phyloP scores from a whole-genome alignment of 257 asterid genomes.

The Penstemon newberryi region DNA sequence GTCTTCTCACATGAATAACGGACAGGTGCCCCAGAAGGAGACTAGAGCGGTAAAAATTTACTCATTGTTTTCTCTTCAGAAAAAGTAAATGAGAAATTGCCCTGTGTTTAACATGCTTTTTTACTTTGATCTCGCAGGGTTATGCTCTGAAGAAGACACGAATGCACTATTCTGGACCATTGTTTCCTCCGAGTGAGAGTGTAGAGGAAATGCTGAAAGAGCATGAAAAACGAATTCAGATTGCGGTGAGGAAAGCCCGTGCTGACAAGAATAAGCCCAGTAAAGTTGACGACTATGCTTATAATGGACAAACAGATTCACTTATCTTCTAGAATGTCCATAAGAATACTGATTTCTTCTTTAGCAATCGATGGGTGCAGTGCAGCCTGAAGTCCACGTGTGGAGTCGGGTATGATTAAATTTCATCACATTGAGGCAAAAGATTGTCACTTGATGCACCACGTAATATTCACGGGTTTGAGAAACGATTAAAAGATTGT shows the following conservation, averaged over 20 bases:
- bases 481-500: neutral
- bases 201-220: constrained; percentile 84
- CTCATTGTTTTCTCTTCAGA: neutral
- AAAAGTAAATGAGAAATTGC: too few relatives aligned
- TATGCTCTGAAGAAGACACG: constrained; percentile 50
- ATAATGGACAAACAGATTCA: constrained; percentile 60
- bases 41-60: constrained; percentile 39
- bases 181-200: constrained; percentile 63
- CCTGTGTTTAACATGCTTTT: neutral
- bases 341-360: constrained; percentile 17
- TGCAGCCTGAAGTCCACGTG: constrained; percentile 5
- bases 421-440: constrained; percentile 4
- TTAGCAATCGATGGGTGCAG: constrained; percentile 7
- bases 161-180: constrained; percentile 82
- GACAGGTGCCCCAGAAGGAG: constrained; percentile 43
- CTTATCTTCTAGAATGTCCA: constrained; percentile 58
- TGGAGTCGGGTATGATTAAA: constrained; percentile 2
- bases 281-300: constrained; percentile 33
- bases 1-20: constrained; percentile 53
- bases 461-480: constrained; percentile 10
- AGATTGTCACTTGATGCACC: constrained; percentile 16
- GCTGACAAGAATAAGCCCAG: constrained; percentile 49
- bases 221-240: constrained; percentile 76
- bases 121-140: constrained; percentile 36
- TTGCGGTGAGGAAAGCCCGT: constrained; percentile 87